These are phyloP conservation scores for Thermothielavioides terrestris DNA, from an alignment of 495 filamentous ascomycete genomes.

Conservation along the genomic window DNA sequence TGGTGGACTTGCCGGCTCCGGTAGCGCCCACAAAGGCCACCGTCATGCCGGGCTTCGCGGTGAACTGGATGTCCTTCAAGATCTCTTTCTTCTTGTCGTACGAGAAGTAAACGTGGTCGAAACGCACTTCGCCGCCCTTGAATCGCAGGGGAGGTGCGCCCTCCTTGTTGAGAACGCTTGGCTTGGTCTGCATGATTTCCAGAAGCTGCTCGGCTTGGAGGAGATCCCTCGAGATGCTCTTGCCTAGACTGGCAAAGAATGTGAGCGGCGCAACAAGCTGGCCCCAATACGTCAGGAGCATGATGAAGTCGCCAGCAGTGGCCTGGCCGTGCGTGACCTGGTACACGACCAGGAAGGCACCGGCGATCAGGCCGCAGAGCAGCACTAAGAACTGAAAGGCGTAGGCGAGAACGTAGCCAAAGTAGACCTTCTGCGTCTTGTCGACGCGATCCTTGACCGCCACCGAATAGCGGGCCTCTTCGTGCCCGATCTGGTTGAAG, in stretches of 20 bases:
- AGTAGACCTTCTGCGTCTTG: slow-evolving; percentile 32
- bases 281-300: slow-evolving; percentile 62
- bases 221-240: slow-evolving; percentile 50
- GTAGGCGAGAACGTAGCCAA: slow-evolving; percentile 36
- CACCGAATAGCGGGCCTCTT: slow-evolving; percentile 51
- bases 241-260: slow-evolving; percentile 55
- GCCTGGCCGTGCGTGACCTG: slow-evolving; percentile 48
- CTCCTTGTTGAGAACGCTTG: slow-evolving; percentile 49
- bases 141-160: slow-evolving; percentile 49
- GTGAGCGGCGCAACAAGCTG: slow-evolving; percentile 52
- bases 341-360: slow-evolving; percentile 59
- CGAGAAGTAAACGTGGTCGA: slow-evolving; percentile 57
- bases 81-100: slow-evolving; percentile 62
- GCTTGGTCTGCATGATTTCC: slow-evolving; percentile 58
- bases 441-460: slow-evolving; percentile 37
- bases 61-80: slow-evolving; percentile 57
- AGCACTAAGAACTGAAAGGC: slow-evolving; percentile 54
- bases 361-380: slow-evolving; percentile 52
- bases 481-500: slow-evolving; percentile 63
- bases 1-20: slow-evolving; percentile 69
- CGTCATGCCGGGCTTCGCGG: slow-evolving; percentile 50
- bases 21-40: slow-evolving; percentile 71
- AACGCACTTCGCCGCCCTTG: slow-evolving; percentile 52
- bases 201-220: slow-evolving; percentile 66
- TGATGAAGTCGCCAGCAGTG: slow-evolving; percentile 62